phyloP scores from a whole-genome alignment of 257 asterid genomes.

The Solanum habrochaites region DNA sequence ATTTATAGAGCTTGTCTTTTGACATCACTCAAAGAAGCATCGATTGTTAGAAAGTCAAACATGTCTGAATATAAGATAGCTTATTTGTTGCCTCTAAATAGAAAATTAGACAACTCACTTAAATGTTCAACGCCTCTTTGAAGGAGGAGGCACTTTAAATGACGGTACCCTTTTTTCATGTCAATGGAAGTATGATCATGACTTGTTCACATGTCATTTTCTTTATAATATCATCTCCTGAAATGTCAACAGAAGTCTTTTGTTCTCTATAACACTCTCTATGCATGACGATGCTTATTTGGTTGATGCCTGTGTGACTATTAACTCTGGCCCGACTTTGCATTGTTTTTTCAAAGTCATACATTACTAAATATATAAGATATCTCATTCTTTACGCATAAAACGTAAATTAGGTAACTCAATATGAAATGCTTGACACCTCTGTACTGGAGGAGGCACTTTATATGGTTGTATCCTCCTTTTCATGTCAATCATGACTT shows the following conservation, averaged over 20 bases:
- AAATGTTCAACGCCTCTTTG: conserved; percentile 18
- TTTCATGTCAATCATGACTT: conserved; percentile 15
- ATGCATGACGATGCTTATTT: neutral
- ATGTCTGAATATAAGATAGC: neutral
- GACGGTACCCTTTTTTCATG: conserved; percentile 21
- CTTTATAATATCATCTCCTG: neutral
- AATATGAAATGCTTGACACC: conserved; percentile 12
- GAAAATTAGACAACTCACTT: conserved; percentile 4
- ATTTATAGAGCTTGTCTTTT: neutral
- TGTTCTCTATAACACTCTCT: neutral
- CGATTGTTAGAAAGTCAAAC: neutral
- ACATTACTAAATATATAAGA: neutral
- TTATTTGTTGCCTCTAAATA: neutral
- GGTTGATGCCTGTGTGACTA: neutral
- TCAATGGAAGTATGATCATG: conserved; percentile 13
- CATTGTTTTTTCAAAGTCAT: neutral
- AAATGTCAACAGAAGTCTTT: neutral
- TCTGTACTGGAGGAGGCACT: conserved; percentile 33
- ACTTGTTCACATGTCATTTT: neutral
- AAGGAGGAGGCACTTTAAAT: conserved; percentile 38
- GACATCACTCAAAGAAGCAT: neutral
- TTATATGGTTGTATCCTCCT: conserved; percentile 21
- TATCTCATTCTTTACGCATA: neutral
- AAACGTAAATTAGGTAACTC: neutral
- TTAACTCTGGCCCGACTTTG: neutral